phyloP scores from a whole-genome alignment of 495 filamentous ascomycete genomes.

The Zalerion maritima region DNA sequence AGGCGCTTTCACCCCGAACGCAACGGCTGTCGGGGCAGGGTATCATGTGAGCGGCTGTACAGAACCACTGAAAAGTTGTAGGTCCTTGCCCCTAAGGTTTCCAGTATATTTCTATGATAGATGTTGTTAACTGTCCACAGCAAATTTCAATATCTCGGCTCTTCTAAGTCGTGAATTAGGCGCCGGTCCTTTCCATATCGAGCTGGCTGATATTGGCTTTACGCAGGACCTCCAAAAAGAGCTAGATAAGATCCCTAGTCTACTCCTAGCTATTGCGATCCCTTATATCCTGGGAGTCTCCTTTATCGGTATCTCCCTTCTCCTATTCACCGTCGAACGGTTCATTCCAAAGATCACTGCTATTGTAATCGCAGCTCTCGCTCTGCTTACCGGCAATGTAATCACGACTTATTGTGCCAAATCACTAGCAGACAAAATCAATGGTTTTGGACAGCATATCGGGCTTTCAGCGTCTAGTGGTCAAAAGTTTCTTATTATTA shows the following conservation, averaged over 20 bases:
- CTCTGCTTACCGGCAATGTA: slow-evolving; percentile 14
- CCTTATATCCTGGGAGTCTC: slow-evolving; percentile 50
- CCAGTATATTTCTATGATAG: slow-evolving; percentile 1
- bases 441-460: slow-evolving; percentile 14
- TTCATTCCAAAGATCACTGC: slow-evolving; percentile 30
- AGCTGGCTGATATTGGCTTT: slow-evolving; percentile 43
- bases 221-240: slow-evolving; percentile 45
- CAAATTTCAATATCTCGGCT: slow-evolving; percentile 44
- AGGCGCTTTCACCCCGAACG: slow-evolving; percentile 42
- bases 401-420: slow-evolving; percentile 18
- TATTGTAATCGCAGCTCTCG: slow-evolving; percentile 15
- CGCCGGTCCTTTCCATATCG: slow-evolving; percentile 29
- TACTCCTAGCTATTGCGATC: slow-evolving; percentile 42
- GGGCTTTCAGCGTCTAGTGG: slow-evolving; percentile 20
- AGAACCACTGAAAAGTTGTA: slow-evolving; percentile 36
- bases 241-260: slow-evolving; percentile 35
- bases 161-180: slow-evolving; percentile 39
- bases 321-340: slow-evolving; percentile 30
- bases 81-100: slow-evolving; percentile 14
- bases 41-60: slow-evolving; percentile 50
- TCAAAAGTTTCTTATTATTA: slow-evolving; percentile 27
- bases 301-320: slow-evolving; percentile 38
- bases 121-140: slow-evolving; percentile 7
- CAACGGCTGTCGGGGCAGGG: slow-evolving; percentile 27
- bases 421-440: slow-evolving; percentile 17